Conservation (phyloP, 352 stramenopile species). For the Pythium insidiosum region DNA sequence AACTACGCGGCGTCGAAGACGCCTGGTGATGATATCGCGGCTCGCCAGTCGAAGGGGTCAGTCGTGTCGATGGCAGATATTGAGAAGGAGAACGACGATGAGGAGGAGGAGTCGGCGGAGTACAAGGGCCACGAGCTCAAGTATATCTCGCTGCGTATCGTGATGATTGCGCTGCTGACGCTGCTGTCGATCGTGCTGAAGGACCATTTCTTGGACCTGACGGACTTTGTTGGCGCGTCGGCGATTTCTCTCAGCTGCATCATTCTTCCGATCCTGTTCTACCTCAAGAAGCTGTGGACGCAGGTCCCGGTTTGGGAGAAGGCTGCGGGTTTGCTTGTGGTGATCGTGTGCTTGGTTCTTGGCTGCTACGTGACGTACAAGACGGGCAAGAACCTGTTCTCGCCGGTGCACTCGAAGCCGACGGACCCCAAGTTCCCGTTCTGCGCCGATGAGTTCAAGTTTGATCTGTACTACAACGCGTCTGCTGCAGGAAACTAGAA, state of each 20-base stretch:
- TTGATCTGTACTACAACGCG: constrained; percentile 22
- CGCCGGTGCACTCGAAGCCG: constrained; percentile 12
- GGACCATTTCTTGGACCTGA: constrained; percentile 49
- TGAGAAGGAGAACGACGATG: too few relatives aligned
- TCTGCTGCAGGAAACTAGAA: too few relatives aligned
- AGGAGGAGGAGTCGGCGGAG: too few relatives aligned
- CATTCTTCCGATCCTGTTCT: constrained; percentile 58
- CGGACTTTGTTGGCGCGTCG: constrained; percentile 55
- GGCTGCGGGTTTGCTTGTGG: constrained; percentile 20
- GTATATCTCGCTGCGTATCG: constrained; percentile 40
- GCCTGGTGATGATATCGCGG: constrained; percentile 3
- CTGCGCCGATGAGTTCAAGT: constrained; percentile 14
- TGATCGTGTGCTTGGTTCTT: constrained; percentile 29
- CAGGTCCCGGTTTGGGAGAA: constrained; percentile 30
- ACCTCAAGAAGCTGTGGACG: constrained; percentile 48
- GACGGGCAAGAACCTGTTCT: constrained; percentile 44
- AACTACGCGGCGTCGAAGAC: constrained; percentile 13
- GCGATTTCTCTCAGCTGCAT: constrained; percentile 46
- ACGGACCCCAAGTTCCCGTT: constrained; percentile 13
- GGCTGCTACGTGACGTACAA: constrained; percentile 46
- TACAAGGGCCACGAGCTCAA: too few relatives aligned
- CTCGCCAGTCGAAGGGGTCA: too few relatives aligned
- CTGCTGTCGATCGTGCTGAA: constrained; percentile 20
- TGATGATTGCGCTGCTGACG: constrained; percentile 42
- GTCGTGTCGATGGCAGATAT: too few relatives aligned